Base-by-base conservation (phyloP, 495 filamentous ascomycete genomes). In the Antarctomyces pellizariae region DNA sequence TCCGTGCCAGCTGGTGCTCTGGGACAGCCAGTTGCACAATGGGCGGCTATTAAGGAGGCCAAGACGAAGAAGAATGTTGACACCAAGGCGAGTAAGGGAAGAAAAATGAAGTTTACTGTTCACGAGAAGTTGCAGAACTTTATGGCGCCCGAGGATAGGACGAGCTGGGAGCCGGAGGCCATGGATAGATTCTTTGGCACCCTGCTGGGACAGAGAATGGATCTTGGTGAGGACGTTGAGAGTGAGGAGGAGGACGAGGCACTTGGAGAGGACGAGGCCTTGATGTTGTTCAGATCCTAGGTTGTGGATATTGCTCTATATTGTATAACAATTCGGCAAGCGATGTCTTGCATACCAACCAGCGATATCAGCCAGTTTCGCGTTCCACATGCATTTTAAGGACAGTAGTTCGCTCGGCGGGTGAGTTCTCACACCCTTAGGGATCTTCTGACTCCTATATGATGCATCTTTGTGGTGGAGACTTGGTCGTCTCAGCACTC, bases 121-220 rank as follows among this genome's bases (percentile, higher is more conserved):
- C 84, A 95, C 40, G 82, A 95, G 54, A 95, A 92, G 49, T 48
- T 97, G 35, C 76, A 86, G 54, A 93, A 93, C 52, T 95, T 95
- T 44, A 92, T 93, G 83, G 83, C 80, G 16, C 74, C 84, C 0
- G 76, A 90, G 45, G 76, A 90, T 43, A 53, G 75, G 16, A 60
- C 70, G 2, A 44, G 35, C 7, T 92, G 83, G 83, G 73, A 75
- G 26, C 58, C 65, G 28, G 57, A 64, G 28, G 75, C 79, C 20
- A 65, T 78, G 28, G 76, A 79, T 41, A 65, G 90, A 39, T 70
- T 97, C 41, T 93, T 97, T 52, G 71, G 71, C 16, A 75, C 78
- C 17, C 48, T 97, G 42, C 67, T 97, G 29, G 89, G 86, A 9
- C 68, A 73, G 41, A 78, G 69, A 44, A 54, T 77, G 33, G 53